Base-by-base conservation (phyloP, 176 grass and related monocot genomes). In the Carex cristatella region DNA sequence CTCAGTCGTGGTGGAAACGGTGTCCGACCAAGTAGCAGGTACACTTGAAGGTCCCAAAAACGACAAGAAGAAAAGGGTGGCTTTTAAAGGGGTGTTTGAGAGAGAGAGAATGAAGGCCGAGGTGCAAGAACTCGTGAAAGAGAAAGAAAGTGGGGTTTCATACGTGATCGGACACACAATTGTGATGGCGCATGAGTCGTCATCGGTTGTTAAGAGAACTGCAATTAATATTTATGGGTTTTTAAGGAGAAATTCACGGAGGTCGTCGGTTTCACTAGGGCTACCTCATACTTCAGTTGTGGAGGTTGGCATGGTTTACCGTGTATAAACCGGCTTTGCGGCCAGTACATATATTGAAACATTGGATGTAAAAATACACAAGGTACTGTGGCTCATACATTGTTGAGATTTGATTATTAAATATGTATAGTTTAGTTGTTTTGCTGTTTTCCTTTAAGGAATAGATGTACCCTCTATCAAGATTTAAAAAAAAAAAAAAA, bases 231-330 rank as follows among this genome's bases (percentile, higher is more conserved):
- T 98, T 0, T 98, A 98, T 65, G 88, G 93, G n/a, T 94, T 98
- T 85, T 84, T 98, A 71, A 88, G 93, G 37, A 85, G 93, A 16
- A 98, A 98, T 86, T 95, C 93, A 0, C 95, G 93, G n/a, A 82
- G 93, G 66, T 76, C 95, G 5, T 86, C 87, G 3, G 88, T 90
- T 18, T 88, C 92, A 14, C 93, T 95, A 40, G 91, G 95, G 23
- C 78, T 98, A 56, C 95, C 95, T 4, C 89, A 95, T 62, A 65
- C 88, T 33, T 95, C 93, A 7, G 87, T 98, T 7, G 87, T 98
- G 81, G 91, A 98, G 91, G 95, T 95, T 18, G 93, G 95, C 80
- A 94, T 93, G 86, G 82, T 85, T 38, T 98, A 98, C 88, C 92
- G 62, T 60, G 86, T 98, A n/a, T 94, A 87, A 94, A 42, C 28